A percentile compares a stretch with the other conserved stretches of the same genome.
phyloP scores from a whole-genome alignment of 177 flowering plant species.

The Vitis hybrid region DNA sequence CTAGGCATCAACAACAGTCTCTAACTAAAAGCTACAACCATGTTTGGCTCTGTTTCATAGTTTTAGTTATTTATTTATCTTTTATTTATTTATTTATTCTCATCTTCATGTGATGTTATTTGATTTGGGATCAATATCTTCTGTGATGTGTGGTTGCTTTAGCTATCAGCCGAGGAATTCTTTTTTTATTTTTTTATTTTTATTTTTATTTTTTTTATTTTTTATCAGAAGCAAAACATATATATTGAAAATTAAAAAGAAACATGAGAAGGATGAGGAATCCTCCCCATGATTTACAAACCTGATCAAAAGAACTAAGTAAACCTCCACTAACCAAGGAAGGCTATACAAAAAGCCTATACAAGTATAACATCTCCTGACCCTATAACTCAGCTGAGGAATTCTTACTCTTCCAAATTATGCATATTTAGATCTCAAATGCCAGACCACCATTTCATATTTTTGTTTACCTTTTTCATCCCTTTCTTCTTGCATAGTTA shows the following conservation, averaged over 20 bases:
- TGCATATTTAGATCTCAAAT: neutral
- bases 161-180: neutral
- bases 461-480: neutral
- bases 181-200: neutral
- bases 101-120: neutral
- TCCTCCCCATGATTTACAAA: no score
- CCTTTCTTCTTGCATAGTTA: conserved; percentile 28
- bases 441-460: neutral
- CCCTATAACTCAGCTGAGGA: neutral
- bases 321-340: no score
- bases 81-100: neutral
- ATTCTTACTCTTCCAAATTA: neutral
- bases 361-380: no score
- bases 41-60: no score
- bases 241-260: no score
- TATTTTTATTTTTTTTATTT: no score
- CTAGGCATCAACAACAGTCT: no score
- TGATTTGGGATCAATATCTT: neutral
- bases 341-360: no score
- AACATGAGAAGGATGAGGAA: no score
- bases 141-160: neutral
- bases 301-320: no score
- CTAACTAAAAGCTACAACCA: no score
- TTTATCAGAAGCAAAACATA: no score
- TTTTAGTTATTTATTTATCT: neutral